Conservation (phyloP, 2,329 filamentous ascomycete species). For the Fusarium sp. region DNA sequence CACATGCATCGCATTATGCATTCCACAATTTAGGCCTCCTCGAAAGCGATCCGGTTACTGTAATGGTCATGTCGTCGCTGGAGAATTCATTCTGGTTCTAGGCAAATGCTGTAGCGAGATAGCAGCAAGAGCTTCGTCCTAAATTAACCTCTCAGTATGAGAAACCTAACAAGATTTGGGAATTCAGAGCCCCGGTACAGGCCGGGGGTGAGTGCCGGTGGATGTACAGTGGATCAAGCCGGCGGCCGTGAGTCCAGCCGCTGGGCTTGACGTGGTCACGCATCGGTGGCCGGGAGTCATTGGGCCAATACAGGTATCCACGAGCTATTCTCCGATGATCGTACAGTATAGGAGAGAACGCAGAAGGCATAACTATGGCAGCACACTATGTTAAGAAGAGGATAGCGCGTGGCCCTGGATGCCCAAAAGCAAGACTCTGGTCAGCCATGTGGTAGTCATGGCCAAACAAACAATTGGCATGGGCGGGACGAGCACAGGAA, state of each 20-base stretch:
- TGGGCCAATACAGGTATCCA: constrained; percentile 30
- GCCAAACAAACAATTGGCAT: not conserved
- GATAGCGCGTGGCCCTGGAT: constrained; percentile 1
- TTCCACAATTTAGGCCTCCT: constrained; percentile 8
- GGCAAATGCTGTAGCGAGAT: not conserved
- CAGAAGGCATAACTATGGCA: not conserved
- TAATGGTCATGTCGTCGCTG: not conserved
- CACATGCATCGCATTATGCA: constrained; percentile 1
- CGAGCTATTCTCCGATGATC: constrained; percentile 41
- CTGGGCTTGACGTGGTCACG: constrained; percentile 45
- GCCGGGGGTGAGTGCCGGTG: constrained; percentile 37
- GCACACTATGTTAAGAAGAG: constrained; percentile 4
- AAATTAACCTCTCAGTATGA: constrained; percentile 12
- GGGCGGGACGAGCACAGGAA: constrained; percentile 10
- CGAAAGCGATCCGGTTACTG: not conserved
- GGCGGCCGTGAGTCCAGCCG: constrained; percentile 40
- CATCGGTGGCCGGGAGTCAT: constrained; percentile 40
- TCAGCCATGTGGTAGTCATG: constrained; percentile 11
- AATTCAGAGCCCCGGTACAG: constrained; percentile 22
- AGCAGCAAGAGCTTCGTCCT: constrained; percentile 10
- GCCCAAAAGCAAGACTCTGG: not conserved
- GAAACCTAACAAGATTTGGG: constrained; percentile 20
- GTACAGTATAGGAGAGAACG: constrained; percentile 1
- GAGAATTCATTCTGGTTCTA: not conserved
- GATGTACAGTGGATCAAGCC: constrained; percentile 42